Base-by-base conservation (phyloP, 2,329 filamentous ascomycete genomes). In the Harringtonia aguacate region DNA sequence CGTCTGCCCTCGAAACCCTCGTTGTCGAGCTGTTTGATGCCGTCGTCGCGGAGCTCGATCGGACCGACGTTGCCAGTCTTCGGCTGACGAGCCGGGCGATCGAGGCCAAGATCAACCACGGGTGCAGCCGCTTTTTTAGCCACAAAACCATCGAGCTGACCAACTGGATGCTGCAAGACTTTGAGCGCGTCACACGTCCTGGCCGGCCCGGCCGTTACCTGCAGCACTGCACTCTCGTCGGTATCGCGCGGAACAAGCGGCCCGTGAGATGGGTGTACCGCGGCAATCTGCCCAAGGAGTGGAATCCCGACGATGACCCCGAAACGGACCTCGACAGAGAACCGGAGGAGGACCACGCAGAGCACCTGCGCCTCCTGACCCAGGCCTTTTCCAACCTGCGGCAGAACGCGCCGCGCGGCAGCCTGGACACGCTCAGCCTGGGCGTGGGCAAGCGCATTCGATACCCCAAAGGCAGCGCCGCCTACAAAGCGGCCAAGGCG, bases 141-240 rank as follows among this genome's bases (percentile, higher is more conserved):
- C 34, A 17, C 21, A 41, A 41, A 17, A 42, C 39, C 4, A 17
- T 46, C 4, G 34, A 46, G 29, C 29, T 46, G n/a, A 42, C 33
- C 12, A n/a, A 14, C 15, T 24, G 22, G 12, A 22, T 22, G 29
- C 39, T 46, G 20, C 20, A 33, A 10, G 30, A 31, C n/a, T 41
- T 46, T 41, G 29, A 34, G 29, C 27, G 17, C 8, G 18, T 42
- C 12, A 46, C 44, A 22, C 27, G n/a, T 8, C 8, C 28, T 12
- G 39, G 36, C 4, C 15, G 35, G 6, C 27, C 24, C 9, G 44
- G 28, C n/a, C 29, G 36, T 8, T 14, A 28, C 13, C 22, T 46
- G 28, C 39, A 28, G 39, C 29, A 38, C 21, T 41, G 40, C 39
- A 46, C 44, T 3, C 29, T 46, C 21, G 36, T 29, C 8, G 44